These are phyloP conservation scores for Angomonas ambiguus DNA, from an alignment of 208 protist genomes.

Conservation along the genomic window DNA sequence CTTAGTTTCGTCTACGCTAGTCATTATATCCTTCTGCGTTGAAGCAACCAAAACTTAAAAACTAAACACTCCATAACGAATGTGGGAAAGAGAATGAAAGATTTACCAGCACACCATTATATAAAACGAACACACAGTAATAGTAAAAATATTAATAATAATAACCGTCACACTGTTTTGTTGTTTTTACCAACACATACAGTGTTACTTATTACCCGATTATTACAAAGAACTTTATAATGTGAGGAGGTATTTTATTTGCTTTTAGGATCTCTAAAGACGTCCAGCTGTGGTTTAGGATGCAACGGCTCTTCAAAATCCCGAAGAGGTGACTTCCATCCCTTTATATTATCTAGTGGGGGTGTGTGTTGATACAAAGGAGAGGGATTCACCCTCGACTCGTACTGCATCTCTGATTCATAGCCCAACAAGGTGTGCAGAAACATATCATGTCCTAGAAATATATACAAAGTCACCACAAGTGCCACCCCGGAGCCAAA, in stretches of 20 bases:
- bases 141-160: no score
- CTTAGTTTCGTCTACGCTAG: constrained; percentile 47
- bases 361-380: constrained; percentile 21
- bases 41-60: background rate
- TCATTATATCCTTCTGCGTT: constrained; percentile 16
- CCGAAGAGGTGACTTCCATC: constrained; percentile 71
- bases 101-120: no score
- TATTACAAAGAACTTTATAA: no score
- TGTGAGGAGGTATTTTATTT: constrained; percentile 17
- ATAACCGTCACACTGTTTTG: no score
- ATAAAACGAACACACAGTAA: constrained; percentile 4
- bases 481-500: constrained; percentile 59
- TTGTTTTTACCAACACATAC: no score
- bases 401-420: constrained; percentile 89
- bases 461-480: constrained; percentile 51
- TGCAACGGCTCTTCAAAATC: constrained; percentile 72
- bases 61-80: background rate
- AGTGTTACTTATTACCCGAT: no score
- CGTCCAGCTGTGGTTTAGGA: constrained; percentile 66
- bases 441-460: constrained; percentile 78
- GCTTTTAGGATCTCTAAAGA: constrained; percentile 67
- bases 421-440: constrained; percentile 81
- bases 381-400: constrained; percentile 74
- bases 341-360: constrained; percentile 52
- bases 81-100: background rate